phyloP scores from a whole-genome alignment of 441 rosid species.

The Euphorbia corollata region DNA sequence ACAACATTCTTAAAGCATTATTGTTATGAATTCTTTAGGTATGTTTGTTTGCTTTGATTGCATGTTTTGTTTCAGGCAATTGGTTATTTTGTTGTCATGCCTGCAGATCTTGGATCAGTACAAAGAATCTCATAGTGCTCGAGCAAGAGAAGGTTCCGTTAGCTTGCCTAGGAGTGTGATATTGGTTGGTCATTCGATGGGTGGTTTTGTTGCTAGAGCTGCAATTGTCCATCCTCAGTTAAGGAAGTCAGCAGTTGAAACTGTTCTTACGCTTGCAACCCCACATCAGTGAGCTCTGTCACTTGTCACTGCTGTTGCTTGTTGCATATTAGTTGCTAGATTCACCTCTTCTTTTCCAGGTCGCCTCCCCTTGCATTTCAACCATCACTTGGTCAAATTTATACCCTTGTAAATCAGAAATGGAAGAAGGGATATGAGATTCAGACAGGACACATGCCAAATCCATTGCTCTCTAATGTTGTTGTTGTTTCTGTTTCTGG shows the following conservation, averaged over 20 bases:
- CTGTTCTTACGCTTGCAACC: conserved; percentile 85
- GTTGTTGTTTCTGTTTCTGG: conserved; percentile 81
- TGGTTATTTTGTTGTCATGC: conserved; percentile 15
- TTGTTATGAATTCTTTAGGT: neutral
- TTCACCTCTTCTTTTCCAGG: conserved; percentile 43
- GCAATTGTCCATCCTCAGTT: conserved; percentile 72
- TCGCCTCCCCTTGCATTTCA: conserved; percentile 94
- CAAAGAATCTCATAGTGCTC: conserved; percentile 59
- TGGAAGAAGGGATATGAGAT: conserved; percentile 80
- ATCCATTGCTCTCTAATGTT: conserved; percentile 63
- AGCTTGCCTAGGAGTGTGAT: conserved; percentile 74
- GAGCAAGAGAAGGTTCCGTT: conserved; percentile 67
- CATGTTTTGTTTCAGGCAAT: conserved; percentile 1
- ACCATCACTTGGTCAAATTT: conserved; percentile 90
- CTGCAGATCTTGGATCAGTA: conserved; percentile 86
- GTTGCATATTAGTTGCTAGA: conserved; percentile 17
- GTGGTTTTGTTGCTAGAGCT: conserved; percentile 99
- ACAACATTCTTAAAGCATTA: conserved; percentile 10
- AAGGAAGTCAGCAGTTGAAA: conserved; percentile 73
- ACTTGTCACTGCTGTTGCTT: conserved; percentile 15
- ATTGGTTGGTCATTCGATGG: conserved; percentile 97
- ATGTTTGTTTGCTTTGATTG: conserved; percentile 7
- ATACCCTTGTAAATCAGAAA: conserved; percentile 60
- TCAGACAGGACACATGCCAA: conserved; percentile 50
- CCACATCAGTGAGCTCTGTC: conserved; percentile 79